Evolutionary conservation across 345 rosid genomes (phyloP).

Genomic region (Ceriops tagal): DNA sequence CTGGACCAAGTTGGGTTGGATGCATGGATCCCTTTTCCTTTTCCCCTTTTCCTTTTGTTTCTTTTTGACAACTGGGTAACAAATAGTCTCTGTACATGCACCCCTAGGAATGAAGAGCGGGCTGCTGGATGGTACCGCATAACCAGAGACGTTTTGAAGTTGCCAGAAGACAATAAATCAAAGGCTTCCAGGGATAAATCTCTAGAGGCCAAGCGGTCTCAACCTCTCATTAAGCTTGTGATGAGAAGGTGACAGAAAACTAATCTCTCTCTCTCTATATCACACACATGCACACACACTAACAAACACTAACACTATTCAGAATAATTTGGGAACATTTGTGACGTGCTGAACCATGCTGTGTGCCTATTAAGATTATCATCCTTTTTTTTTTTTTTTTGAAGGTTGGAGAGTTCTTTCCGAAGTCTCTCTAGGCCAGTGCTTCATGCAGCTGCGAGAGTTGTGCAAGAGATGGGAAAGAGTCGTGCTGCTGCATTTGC

Average conservation of each 20-base stretch:
- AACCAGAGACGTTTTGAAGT: constrained; percentile 90
- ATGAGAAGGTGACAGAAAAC: constrained; percentile 74
- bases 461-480: constrained; percentile 98
- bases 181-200: constrained; percentile 69
- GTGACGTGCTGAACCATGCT: not conserved
- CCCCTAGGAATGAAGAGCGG: constrained; percentile 76
- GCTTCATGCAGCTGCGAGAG: constrained; percentile 98
- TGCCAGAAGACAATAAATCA: constrained; percentile 66
- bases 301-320: not conserved
- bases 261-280: not conserved
- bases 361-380: not conserved
- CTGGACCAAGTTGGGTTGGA: too few relatives aligned
- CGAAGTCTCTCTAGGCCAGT: constrained; percentile 99
- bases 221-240: constrained; percentile 89
- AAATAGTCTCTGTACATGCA: not conserved
- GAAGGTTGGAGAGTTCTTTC: constrained; percentile 94
- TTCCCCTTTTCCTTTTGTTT: not conserved
- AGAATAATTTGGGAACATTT: not conserved
- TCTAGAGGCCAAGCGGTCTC: constrained; percentile 84
- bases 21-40: too few relatives aligned
- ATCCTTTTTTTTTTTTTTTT: not conserved
- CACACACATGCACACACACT: not conserved
- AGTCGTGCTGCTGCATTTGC: constrained; percentile 98
- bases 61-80: constrained; percentile 12
- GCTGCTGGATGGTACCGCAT: constrained; percentile 97